Percentiles rank a stretch among this genome's conserved stretches.
These are phyloP conservation scores for Aspergillus unguis DNA, from an alignment of 2,329 filamentous ascomycete genomes.

Conservation along the genomic window DNA sequence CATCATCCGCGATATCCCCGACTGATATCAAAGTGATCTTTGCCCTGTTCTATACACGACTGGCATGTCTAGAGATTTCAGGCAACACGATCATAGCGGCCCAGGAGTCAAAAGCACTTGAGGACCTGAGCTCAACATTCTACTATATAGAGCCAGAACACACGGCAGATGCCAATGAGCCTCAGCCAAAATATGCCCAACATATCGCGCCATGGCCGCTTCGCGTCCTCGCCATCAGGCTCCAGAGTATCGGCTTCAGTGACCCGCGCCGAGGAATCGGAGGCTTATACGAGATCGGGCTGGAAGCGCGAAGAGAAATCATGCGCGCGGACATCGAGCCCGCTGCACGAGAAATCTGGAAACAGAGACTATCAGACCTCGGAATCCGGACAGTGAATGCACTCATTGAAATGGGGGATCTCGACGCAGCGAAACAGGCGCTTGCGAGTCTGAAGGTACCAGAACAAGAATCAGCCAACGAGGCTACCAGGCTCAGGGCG, in stretches of 20 bases:
- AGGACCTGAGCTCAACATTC: slow-evolving; percentile 59
- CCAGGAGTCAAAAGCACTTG: slow-evolving; percentile 61
- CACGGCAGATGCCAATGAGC: slow-evolving; percentile 49
- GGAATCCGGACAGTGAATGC: slow-evolving; percentile 61
- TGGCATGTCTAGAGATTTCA: slow-evolving; percentile 77
- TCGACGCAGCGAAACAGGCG: slow-evolving; percentile 73
- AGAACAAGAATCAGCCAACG: slow-evolving; percentile 27
- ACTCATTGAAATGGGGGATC: slow-evolving; percentile 69
- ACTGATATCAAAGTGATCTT: slow-evolving; percentile 67
- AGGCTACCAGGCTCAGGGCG: slow-evolving; percentile 39
- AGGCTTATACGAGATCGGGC: slow-evolving; percentile 82
- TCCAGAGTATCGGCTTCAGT: slow-evolving; percentile 81
- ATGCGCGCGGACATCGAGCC: slow-evolving; percentile 50
- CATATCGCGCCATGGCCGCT: slow-evolving; percentile 85
- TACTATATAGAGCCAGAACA: slow-evolving; percentile 40
- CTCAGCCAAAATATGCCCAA: slow-evolving; percentile 61
- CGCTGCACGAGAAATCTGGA: slow-evolving; percentile 65
- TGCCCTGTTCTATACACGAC: slow-evolving; percentile 71
- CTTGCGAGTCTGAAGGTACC: slow-evolving; percentile 56
- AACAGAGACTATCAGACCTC: slow-evolving; percentile 67
- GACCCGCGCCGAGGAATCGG: slow-evolving; percentile 82
- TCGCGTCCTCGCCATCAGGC: slow-evolving; percentile 73
- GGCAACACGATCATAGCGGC: slow-evolving; percentile 67
- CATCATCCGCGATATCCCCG: slow-evolving; percentile 39
- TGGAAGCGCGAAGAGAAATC: slow-evolving; percentile 67